These are phyloP conservation scores for Podaxis sp. DNA, from an alignment of 768 basidiomycete species.

Conservation along the genomic window DNA sequence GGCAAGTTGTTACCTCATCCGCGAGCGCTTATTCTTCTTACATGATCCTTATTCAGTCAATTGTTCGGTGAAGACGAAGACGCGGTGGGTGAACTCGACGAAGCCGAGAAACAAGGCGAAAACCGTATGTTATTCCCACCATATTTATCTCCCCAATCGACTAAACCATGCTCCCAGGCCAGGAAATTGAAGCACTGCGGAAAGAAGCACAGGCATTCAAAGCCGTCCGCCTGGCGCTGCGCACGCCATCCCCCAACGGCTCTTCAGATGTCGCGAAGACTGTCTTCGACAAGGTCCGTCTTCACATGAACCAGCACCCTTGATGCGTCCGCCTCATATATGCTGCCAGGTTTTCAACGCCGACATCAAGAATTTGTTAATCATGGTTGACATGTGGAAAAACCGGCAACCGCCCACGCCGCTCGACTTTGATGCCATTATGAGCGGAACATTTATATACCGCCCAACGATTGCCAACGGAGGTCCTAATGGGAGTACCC, in stretches of 20 bases:
- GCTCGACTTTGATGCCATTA: constrained; percentile 78
- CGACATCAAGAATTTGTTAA: constrained; percentile 86
- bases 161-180: constrained; percentile 45
- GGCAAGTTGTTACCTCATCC: constrained; percentile 47
- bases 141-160: neutral
- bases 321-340: neutral
- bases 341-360: constrained; percentile 73
- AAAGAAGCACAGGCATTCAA: constrained; percentile 89
- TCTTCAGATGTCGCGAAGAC: constrained; percentile 56
- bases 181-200: constrained; percentile 87
- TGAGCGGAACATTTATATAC: constrained; percentile 58
- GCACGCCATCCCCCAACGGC: constrained; percentile 20
- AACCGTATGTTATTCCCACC: constrained; percentile 59
- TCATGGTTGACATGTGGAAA: constrained; percentile 98
- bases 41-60: constrained; percentile 52
- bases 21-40: constrained; percentile 2
- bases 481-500: constrained; percentile 29
- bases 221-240: constrained; percentile 63
- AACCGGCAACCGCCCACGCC: constrained; percentile 83
- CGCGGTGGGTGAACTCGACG: constrained; percentile 79
- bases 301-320: neutral
- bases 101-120: constrained; percentile 90
- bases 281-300: constrained; percentile 80
- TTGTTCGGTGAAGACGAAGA: constrained; percentile 94
- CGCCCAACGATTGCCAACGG: constrained; percentile 24